Evolutionary conservation across 768 basidiomycete genomes (phyloP), one percentile per base, ranked within the genome.

Genomic region (Boletus tomentosulus): DNA sequence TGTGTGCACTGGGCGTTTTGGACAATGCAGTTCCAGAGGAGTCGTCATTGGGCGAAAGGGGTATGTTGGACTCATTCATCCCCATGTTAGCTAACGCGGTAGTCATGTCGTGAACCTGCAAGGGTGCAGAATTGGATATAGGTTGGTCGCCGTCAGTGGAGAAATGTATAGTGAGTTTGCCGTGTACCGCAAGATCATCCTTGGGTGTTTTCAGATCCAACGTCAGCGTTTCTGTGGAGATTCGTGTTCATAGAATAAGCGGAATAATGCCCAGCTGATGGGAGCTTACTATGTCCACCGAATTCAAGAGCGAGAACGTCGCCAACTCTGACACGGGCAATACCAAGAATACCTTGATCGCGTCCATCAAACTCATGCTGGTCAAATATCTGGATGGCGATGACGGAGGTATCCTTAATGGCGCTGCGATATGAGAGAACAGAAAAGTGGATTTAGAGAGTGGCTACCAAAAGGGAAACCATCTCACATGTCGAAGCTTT

Each of bases 361-460:
- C 87, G 85, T 73, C 90, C 81, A 79, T 98, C 98, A 78, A 98
- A 98, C 74, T 98, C 98, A 70, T 92, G 86, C 73, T 98, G 96
- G 73, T 99, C 97, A 62, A 98, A 98, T 63, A 98, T 96, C 74
- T 99, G 96, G 1, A 98, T 94, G 6, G 93, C 92, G 54, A 99
- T 83, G 46, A 98, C 90, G n/a, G 95, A 98, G 19, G 91, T 92
- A 62, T 99, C 97, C 71, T 94, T 95, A 67, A 97, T 95, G 47
- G 82, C 89, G 61, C 95, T 98, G 62, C 24, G 50, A 51, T 28
- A 52, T n/a, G 41, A 50, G 53, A 44, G 53, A 33, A 58, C 19
- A 54, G 48, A 55, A 54, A 46, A 15, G 46, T 7, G 27, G 31
- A 37, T 16, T 33, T 19, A 53, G 30, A 43, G 24, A 46, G 30